Evolutionary conservation across 2,329 filamentous ascomycete species (phyloP), one percentile per base, ranked within the genome.

Genomic region (Epichloe uncinata): DNA sequence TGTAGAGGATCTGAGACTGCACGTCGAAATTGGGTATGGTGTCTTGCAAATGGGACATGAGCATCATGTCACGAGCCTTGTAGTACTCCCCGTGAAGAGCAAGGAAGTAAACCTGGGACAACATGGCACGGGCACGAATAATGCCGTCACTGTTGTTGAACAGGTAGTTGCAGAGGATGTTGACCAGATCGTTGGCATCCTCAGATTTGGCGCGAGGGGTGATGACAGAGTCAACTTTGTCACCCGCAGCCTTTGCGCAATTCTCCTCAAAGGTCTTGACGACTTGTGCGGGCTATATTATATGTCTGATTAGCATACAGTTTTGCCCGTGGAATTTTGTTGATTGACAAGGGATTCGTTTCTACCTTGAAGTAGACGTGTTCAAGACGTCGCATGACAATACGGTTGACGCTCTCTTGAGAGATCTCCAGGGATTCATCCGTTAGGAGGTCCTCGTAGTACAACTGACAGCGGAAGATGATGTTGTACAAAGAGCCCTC

Each of bases 11-110:
- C 71, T 98, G 93, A 50, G 88, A 95, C 73, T 84, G 88, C 59
- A 98, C 86, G 63, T 98, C 93, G 64, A 98, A 98, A 71, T 87
- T 94, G 72, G 81, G 79, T 66, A 98, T 98, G 50, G 87, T 95
- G 75, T 98, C 93, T 66, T 96, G 91, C 65, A 98, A 75, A 73
- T 98, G 93, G 16, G 93, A 98, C 89, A 98, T 98, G 68, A 98
- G 81, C 84, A 97, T 95, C 85, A 98, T 91, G 69, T 98, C 94
- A 58, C 93, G 87, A 62, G 93, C 86, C 71, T 86, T 88, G 79
- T 95, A 97, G 78, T 97, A 98, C 61, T 95, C 84, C 70, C 96
- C 90, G 70, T 98, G 93, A 48, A 98, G 79, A 47, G 93, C 93
- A 59, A 96, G 78, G 82, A 95, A 95, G 75, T 98, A 98, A 55